Base-by-base conservation (phyloP, 1,139 yeast species). In the Lodderomyces theae region DNA sequence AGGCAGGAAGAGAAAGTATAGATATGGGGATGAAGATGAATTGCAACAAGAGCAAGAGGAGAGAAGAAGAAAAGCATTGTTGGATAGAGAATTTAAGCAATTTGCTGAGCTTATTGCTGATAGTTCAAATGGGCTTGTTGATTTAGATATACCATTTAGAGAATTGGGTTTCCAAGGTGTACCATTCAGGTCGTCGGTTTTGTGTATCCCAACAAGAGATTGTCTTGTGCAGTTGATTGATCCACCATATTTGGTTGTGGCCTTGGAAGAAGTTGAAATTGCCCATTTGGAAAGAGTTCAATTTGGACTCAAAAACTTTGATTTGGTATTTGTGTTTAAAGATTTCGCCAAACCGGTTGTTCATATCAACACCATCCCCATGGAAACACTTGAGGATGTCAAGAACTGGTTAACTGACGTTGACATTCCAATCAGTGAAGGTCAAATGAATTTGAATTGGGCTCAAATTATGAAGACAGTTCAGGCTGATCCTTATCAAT, bases 21-120 rank as follows among this genome's bases (percentile, higher is more conserved):
- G 96, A 58, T 92, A 92, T 57, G 99, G 98, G 41, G 99, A 92
- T 60, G 98, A 92, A 64, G 98, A 92, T 63, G 99, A 92, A 66
- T 73, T 94, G 51, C 98, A 94, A 65, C 97, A 92, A 63, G 99
- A 94, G 67, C 97, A 92, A 66, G 97, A 92, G 64, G 99, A 92
- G 67, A 82, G 97, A 66, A 79, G 94, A 62, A 79, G 96, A 62
- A 86, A 95, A 55, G 86, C 87, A 13, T 79, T 88, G 37, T 77
- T 92, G 56, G 97, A 94, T 68, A 88, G 86, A 61, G 98, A 94
- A 64, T 92, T 90, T 66, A 83, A 81, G 62, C 74, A 77, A 39
- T 94, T 89, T 70, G 92, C 95, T 22, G 97, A 92, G 62, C 77
- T 83, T 47, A 90, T 92, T 53, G 83, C 96, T 6, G 96, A 88